Evolutionary conservation across 1,139 yeast genomes (phyloP).

Genomic region (Taphrina flavorubra): DNA sequence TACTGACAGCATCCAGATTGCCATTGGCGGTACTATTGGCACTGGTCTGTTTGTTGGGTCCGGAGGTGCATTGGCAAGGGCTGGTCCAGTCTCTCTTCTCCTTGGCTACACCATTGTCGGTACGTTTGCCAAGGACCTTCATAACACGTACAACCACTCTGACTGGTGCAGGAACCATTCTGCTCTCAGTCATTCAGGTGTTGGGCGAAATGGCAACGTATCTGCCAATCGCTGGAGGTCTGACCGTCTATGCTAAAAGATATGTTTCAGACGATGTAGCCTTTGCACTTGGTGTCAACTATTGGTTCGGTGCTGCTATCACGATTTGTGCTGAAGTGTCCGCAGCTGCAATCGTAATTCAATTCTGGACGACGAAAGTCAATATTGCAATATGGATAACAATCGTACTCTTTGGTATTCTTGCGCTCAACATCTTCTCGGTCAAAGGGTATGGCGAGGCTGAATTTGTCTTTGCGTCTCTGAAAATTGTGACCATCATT

Average conservation of each 20-base stretch:
- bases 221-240: conserved; percentile 81
- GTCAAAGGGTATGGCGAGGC: conserved; percentile 64
- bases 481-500: conserved; percentile 58
- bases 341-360: conserved; percentile 53
- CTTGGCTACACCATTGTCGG: conserved; percentile 67
- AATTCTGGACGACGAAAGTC: conserved; percentile 50
- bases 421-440: conserved; percentile 49
- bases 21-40: conserved; percentile 64
- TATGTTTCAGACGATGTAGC: conserved; percentile 49
- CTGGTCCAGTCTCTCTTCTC: conserved; percentile 70
- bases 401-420: conserved; percentile 65
- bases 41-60: conserved; percentile 72
- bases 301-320: conserved; percentile 86
- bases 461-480: conserved; percentile 67
- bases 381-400: conserved; percentile 72
- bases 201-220: conserved; percentile 88
- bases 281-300: conserved; percentile 80
- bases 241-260: conserved; percentile 52
- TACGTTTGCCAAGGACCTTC: conserved; percentile 56
- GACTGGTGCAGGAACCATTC: conserved; percentile 62
- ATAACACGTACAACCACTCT: not conserved
- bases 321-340: conserved; percentile 58
- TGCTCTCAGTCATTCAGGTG: conserved; percentile 70
- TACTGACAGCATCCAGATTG: conserved; percentile 59
- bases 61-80: conserved; percentile 63